A percentile compares a stretch with the other conserved stretches of the same genome.
Evolutionary conservation across 1,284 basidiomycete species (phyloP).

Genomic region (Athelia psychrophila): DNA sequence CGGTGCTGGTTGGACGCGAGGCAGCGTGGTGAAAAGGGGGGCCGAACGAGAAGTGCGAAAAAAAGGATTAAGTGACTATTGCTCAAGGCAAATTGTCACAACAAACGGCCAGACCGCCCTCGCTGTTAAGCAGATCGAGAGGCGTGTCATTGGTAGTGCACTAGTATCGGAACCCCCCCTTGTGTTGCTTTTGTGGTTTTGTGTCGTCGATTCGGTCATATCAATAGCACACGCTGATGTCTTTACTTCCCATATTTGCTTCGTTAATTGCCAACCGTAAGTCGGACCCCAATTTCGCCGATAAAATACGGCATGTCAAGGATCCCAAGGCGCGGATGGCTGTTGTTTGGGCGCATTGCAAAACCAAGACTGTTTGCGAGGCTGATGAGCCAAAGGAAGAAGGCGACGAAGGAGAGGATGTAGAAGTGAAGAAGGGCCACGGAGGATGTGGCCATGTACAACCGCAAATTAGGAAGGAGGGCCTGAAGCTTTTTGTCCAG

Average conservation of each 20-base stretch:
- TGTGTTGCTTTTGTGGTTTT: constrained; percentile 36
- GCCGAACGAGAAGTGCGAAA: constrained; percentile 90
- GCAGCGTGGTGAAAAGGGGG: constrained; percentile 90
- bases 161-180: constrained; percentile 58
- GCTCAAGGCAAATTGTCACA: constrained; percentile 27
- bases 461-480: constrained; percentile 92
- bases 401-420: constrained; percentile 69
- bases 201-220: constrained; percentile 12
- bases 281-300: constrained; percentile 82
- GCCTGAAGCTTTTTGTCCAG: constrained; percentile 93
- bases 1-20: constrained; percentile 77
- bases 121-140: constrained; percentile 64
- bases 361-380: constrained; percentile 85
- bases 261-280: constrained; percentile 38
- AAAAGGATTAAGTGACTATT: constrained; percentile 30
- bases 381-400: constrained; percentile 87
- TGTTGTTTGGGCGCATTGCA: constrained; percentile 83
- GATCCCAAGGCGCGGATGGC: constrained; percentile 89
- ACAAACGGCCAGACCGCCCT: constrained; percentile 35
- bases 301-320: constrained; percentile 82
- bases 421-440: constrained; percentile 82
- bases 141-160: constrained; percentile 49
- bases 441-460: constrained; percentile 96
- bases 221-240: constrained; percentile 59
- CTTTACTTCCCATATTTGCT: constrained; percentile 44